Conservation (phyloP, 2,329 filamentous ascomycete species). For the Trichoderma harzianum region DNA sequence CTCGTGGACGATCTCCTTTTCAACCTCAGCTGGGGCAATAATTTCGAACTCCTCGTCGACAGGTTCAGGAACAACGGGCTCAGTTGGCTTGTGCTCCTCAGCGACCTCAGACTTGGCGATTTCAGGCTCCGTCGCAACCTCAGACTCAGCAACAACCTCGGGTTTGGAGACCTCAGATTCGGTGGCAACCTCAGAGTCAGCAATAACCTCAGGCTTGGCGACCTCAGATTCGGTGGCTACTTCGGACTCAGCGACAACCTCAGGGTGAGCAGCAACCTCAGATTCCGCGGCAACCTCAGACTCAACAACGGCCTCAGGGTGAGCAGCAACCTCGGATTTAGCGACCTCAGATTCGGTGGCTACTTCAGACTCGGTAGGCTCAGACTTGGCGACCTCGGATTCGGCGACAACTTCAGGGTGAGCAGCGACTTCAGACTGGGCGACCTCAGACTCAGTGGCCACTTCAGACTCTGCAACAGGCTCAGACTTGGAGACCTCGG, state of each 20-base stretch:
- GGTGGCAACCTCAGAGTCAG: neutral
- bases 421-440: neutral
- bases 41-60: neutral
- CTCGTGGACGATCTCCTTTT: neutral
- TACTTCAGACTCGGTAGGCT: constrained; percentile 21
- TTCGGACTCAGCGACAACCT: neutral
- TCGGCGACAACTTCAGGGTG: constrained; percentile 17
- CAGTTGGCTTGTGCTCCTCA: constrained; percentile 6
- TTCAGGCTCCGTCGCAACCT: constrained; percentile 18
- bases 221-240: neutral
- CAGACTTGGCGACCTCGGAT: neutral
- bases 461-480: constrained; percentile 3
- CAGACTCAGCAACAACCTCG: neutral
- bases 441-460: constrained; percentile 4
- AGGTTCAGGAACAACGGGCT: neutral
- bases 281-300: constrained; percentile 18
- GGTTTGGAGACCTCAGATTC: neutral
- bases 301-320: constrained; percentile 17
- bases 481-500: neutral
- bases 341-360: neutral
- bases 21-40: constrained; percentile 1
- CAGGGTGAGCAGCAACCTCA: neutral
- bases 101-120: constrained; percentile 1
- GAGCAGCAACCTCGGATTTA: constrained; percentile 20
- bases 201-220: neutral